Percentiles rank a stretch among this genome's conserved stretches.
Conservation (phyloP, 1,284 basidiomycete genomes). For the Puccinia horiana region DNA sequence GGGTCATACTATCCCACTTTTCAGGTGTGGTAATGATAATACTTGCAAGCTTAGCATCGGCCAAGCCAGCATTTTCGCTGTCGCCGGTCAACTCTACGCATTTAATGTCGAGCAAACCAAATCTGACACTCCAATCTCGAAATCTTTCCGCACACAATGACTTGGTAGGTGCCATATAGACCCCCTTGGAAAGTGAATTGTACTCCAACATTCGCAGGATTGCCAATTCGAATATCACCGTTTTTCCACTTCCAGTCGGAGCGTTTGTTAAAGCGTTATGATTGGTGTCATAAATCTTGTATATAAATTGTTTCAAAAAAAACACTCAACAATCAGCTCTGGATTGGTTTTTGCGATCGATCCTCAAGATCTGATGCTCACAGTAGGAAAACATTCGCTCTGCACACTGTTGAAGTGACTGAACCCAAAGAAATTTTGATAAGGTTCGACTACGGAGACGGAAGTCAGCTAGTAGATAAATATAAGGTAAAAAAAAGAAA, state of each 20-base stretch:
- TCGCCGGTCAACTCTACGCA: constrained; percentile 93
- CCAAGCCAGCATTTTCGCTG: constrained; percentile 69
- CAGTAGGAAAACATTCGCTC: constrained; percentile 33
- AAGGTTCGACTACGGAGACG: constrained; percentile 2
- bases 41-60: constrained; percentile 70
- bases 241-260: constrained; percentile 54
- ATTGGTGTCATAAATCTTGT: constrained; percentile 68
- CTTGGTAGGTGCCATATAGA: constrained; percentile 94
- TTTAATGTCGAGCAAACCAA: constrained; percentile 71
- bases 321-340: not conserved
- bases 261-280: constrained; percentile 70
- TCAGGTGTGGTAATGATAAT: constrained; percentile 76
- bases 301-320: not conserved
- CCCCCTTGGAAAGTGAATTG: constrained; percentile 66
- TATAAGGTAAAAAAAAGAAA: not conserved
- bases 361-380: not conserved
- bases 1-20: constrained; percentile 89
- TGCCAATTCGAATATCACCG: constrained; percentile 83
- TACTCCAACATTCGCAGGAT: constrained; percentile 74
- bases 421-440: constrained; percentile 14
- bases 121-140: constrained; percentile 80
- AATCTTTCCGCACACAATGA: constrained; percentile 77
- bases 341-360: not conserved
- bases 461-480: not conserved
- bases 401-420: constrained; percentile 38